phyloP scores from a whole-genome alignment of 1,284 basidiomycete genomes.

The Hemileia vastatrix region DNA sequence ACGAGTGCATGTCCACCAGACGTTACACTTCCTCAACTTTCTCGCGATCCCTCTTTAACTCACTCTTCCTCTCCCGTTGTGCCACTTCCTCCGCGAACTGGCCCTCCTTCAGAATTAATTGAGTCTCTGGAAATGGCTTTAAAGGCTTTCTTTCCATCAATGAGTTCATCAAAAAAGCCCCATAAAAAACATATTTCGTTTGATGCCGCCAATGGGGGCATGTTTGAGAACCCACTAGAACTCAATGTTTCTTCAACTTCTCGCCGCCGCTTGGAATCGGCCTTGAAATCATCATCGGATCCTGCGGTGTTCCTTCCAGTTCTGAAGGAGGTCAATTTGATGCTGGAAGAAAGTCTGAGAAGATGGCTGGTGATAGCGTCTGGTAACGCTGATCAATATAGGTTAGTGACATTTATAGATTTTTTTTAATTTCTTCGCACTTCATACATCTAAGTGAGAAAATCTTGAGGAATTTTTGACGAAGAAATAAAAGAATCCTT shows the following conservation, averaged over 20 bases:
- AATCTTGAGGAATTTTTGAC: background rate
- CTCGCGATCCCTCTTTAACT: no score
- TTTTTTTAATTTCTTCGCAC: no score
- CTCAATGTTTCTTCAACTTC: conserved; percentile 14
- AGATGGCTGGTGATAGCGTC: conserved; percentile 5
- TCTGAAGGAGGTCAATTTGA: conserved; percentile 10
- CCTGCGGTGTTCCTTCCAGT: conserved; percentile 4
- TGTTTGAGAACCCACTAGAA: conserved; percentile 3
- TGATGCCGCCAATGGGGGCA: background rate
- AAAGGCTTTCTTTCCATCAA: conserved; percentile 1
- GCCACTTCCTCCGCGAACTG: background rate
- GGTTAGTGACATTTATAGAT: no score
- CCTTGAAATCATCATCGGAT: background rate
- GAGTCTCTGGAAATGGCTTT: conserved; percentile 7
- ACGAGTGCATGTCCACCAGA: no score
- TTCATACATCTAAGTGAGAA: background rate
- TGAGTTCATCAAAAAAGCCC: no score
- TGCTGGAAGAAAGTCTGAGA: conserved; percentile 13
- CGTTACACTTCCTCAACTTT: no score
- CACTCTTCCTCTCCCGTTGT: no score
- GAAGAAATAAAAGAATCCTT: no score
- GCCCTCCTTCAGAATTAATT: conserved; percentile 3
- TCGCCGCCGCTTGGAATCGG: no score
- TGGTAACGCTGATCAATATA: background rate
- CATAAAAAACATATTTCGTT: no score